Conservation (phyloP, 306 rosid genomes). For the Psophocarpus tetragonolobus region DNA sequence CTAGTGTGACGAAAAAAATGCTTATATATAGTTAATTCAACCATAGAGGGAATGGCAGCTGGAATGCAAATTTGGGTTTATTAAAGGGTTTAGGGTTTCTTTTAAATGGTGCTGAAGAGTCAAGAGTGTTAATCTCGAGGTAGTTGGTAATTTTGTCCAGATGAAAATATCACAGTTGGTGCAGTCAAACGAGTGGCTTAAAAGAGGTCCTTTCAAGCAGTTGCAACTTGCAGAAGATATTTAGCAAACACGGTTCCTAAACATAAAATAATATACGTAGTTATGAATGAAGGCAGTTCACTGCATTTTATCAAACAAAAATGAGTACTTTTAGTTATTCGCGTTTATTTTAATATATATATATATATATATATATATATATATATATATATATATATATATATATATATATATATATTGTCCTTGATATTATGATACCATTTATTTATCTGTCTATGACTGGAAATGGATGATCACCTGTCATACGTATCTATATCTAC, state of each 20-base stretch:
- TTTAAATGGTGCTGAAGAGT: background rate
- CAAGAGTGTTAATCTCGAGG: background rate
- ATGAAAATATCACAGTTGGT: background rate
- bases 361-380: too few relatives aligned
- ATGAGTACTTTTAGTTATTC: background rate
- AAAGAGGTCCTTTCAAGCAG: background rate
- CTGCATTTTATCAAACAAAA: background rate
- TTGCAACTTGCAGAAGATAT: background rate
- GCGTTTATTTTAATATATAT: background rate
- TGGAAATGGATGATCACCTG: background rate
- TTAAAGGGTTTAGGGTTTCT: conserved; percentile 41
- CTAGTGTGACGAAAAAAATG: background rate
- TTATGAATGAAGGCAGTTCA: background rate
- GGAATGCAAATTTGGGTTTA: conserved; percentile 11
- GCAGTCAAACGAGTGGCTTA: background rate
- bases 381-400: too few relatives aligned
- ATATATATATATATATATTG: too few relatives aligned
- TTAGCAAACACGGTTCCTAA: background rate
- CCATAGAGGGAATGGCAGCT: background rate
- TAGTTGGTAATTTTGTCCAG: background rate
- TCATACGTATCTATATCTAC: background rate
- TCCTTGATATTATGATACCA: background rate
- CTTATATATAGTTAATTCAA: background rate
- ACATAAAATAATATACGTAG: background rate
- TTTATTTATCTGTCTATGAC: background rate